phyloP scores from a whole-genome alignment of 176 grass and related monocot species.

The Avena insularis region DNA sequence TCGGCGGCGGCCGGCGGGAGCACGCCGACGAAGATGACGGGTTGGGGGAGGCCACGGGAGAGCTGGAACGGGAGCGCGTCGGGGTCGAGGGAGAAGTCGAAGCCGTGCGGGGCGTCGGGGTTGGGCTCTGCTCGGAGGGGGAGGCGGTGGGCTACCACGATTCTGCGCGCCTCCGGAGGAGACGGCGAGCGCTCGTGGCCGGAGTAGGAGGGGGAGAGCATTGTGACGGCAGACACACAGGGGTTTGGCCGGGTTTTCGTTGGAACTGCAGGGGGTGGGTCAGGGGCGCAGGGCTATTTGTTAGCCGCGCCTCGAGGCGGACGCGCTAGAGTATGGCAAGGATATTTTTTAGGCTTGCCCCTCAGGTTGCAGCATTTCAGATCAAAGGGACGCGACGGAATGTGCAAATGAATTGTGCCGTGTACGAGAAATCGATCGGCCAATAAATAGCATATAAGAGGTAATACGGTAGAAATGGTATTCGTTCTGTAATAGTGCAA shows the following conservation, averaged over 20 bases:
- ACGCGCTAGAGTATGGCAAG: too few species aligned
- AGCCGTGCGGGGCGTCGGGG: conserved; percentile 42
- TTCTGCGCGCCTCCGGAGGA: conserved; percentile 28
- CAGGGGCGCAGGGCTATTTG: conserved; percentile 13
- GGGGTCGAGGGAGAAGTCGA: conserved; percentile 62
- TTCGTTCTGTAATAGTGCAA: not conserved
- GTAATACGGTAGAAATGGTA: not conserved
- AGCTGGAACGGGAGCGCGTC: conserved; percentile 58
- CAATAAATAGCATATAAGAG: not conserved
- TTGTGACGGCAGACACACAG: conserved; percentile 28
- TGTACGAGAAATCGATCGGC: not conserved
- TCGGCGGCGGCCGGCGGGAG: conserved; percentile 43
- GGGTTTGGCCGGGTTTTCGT: conserved; percentile 25
- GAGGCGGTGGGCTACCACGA: conserved; percentile 74
- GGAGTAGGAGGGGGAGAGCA: conserved; percentile 12
- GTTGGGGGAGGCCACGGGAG: conserved; percentile 41
- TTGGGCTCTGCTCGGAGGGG: conserved; percentile 58
- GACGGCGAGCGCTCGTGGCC: conserved; percentile 12
- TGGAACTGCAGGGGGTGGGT: conserved; percentile 12
- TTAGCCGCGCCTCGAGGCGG: too few species aligned
- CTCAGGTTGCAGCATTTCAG: not conserved
- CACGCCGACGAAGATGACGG: conserved; percentile 65
- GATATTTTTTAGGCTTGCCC: too few species aligned
- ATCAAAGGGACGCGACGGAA: not conserved
- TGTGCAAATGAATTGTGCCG: not conserved